Conservation (phyloP, 2,329 filamentous ascomycete species). For the Pestalotiopsis sp. region DNA sequence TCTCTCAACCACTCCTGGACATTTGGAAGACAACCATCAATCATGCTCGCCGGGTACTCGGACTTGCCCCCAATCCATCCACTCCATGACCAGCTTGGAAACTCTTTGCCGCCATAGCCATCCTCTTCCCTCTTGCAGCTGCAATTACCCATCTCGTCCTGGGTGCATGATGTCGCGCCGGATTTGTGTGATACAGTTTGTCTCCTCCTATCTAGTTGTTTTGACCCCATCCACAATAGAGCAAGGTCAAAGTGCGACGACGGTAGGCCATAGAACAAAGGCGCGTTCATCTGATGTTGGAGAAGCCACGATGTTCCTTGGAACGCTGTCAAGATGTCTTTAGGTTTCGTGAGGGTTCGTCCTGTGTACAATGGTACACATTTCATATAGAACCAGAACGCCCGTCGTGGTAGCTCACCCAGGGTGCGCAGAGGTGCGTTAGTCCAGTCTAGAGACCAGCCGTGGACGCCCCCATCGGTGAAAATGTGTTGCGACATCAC, state of each 20-base stretch:
- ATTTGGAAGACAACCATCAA: not conserved
- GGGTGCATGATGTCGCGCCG: not conserved
- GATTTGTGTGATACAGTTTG: not conserved
- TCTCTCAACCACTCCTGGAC: constrained; percentile 1
- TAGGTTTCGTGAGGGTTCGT: not conserved
- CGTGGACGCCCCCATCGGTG: not conserved
- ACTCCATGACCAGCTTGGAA: constrained; percentile 12
- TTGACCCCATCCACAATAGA: not conserved
- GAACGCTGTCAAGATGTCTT: not conserved
- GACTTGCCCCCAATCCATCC: constrained; percentile 1
- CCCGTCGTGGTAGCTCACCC: not conserved
- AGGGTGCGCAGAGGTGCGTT: constrained; percentile 11
- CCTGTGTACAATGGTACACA: constrained; percentile 7
- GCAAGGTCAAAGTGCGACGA: not conserved
- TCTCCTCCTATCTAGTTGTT: not conserved
- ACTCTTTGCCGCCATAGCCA: not conserved
- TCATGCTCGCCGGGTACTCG: not conserved
- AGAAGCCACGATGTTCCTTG: not conserved
- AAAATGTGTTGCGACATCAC: not conserved
- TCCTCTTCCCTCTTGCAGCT: not conserved
- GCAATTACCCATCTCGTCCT: not conserved
- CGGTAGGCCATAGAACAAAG: not conserved
- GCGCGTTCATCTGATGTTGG: not conserved
- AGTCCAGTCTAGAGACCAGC: not conserved
- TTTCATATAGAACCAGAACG: constrained; percentile 14